These are phyloP conservation scores for Miamiensis avidus DNA, from an alignment of 169 alveolate genomes.

Conservation along the genomic window DNA sequence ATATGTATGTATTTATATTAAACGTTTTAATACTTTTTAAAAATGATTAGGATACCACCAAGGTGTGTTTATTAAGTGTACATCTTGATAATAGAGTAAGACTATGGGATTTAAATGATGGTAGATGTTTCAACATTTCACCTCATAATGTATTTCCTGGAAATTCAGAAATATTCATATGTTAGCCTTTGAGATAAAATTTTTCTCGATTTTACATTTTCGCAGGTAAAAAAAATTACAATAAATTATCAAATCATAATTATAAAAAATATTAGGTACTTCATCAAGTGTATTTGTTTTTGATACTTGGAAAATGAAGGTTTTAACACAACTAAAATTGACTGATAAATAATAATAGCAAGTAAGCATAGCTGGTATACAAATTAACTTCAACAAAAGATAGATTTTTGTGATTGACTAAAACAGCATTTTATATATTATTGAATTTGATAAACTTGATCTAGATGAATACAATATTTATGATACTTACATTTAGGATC, in stretches of 20 bases:
- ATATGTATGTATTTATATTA: background rate
- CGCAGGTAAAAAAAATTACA: conserved; percentile 4
- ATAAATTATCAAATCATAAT: too few relatives aligned
- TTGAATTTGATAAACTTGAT: background rate
- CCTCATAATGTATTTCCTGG: conserved; percentile 17
- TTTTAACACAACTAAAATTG: background rate
- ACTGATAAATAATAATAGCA: background rate
- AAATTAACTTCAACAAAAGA: too few relatives aligned
- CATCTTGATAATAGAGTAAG: conserved; percentile 46
- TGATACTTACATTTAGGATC: background rate
- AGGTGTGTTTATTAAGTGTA: conserved; percentile 16
- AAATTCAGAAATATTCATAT: background rate
- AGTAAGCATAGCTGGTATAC: background rate
- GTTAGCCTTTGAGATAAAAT: conserved; percentile 7
- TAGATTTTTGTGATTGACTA: background rate
- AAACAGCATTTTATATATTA: too few relatives aligned
- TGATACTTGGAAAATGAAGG: background rate
- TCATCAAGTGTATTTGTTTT: background rate
- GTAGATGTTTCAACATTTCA: conserved; percentile 41
- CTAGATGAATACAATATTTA: background rate
- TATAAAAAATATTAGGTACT: background rate
- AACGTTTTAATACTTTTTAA: background rate
- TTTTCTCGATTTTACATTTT: background rate
- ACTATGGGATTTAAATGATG: conserved; percentile 44
- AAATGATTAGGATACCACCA: background rate